Conservation (phyloP, 1,139 yeast genomes). For the Blastobotrys aristatus region DNA sequence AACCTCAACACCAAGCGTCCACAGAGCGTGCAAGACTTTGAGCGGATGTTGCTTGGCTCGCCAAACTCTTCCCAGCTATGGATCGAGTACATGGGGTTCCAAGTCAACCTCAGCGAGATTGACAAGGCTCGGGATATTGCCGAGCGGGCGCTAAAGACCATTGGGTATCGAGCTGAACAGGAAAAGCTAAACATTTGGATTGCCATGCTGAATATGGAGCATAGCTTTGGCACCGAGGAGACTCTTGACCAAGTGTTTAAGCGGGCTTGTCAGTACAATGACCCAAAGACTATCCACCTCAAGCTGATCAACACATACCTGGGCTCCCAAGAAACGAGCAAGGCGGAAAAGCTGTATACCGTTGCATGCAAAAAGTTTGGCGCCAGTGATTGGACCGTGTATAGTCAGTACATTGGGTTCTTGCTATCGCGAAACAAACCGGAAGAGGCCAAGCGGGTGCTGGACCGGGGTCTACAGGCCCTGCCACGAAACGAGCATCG, state of each 20-base stretch:
- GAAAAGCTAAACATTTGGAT: slow-evolving; percentile 96
- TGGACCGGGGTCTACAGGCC: slow-evolving; percentile 66
- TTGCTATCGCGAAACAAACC: slow-evolving; percentile 49
- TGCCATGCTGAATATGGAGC: slow-evolving; percentile 89
- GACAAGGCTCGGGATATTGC: slow-evolving; percentile 94
- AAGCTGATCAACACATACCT: slow-evolving; percentile 71
- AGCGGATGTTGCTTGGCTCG: slow-evolving; percentile 81
- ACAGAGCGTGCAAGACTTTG: slow-evolving; percentile 86
- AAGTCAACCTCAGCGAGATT: slow-evolving; percentile 84
- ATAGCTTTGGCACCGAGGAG: slow-evolving; percentile 84
- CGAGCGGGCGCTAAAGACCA: slow-evolving; percentile 85
- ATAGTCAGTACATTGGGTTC: slow-evolving; percentile 70
- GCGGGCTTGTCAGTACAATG: slow-evolving; percentile 88
- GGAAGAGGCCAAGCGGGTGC: slow-evolving; percentile 62
- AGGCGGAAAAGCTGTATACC: slow-evolving; percentile 66
- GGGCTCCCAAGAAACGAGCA: slow-evolving; percentile 61
- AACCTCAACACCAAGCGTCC: slow-evolving; percentile 83
- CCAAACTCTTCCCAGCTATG: slow-evolving; percentile 92
- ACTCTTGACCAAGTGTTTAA: slow-evolving; percentile 74
- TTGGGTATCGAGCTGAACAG: slow-evolving; percentile 84
- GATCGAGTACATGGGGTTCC: slow-evolving; percentile 99
- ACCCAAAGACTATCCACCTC: slow-evolving; percentile 71
- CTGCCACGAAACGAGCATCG: slow-evolving; percentile 74
- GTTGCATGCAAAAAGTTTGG: slow-evolving; percentile 79
- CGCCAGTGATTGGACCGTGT: slow-evolving; percentile 39